Evolutionary conservation across 345 rosid genomes (phyloP).

Genomic region (Eucalyptus paniculata): DNA sequence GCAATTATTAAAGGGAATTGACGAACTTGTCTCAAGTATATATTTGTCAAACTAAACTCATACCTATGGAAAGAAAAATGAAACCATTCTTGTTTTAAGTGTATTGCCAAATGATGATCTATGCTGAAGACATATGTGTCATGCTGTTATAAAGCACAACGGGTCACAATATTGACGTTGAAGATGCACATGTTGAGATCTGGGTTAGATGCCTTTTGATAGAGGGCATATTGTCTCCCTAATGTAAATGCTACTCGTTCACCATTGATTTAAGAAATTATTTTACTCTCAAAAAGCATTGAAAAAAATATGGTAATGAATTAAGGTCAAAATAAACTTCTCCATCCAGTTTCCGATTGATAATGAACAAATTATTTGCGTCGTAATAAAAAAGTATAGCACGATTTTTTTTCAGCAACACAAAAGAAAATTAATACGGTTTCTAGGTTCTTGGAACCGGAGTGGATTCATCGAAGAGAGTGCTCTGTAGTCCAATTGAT

Average conservation of each 20-base stretch:
- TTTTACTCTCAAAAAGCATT: not conserved
- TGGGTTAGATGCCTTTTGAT: not conserved
- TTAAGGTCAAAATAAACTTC: not conserved
- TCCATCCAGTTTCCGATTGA: too few species aligned
- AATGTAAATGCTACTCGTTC: not conserved
- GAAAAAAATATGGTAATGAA: too few species aligned
- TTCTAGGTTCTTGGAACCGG: too few species aligned
- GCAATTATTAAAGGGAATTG: not conserved
- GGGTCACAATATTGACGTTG: not conserved
- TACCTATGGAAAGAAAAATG: not conserved
- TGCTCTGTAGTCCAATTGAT: too few species aligned
- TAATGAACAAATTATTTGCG: too few species aligned
- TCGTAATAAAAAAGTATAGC: too few species aligned
- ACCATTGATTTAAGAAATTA: not conserved
- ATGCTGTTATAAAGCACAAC: not conserved
- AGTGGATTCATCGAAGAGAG: too few species aligned
- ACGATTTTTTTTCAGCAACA: too few species aligned
- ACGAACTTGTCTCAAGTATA: not conserved
- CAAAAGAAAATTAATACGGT: too few species aligned
- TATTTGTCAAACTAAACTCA: not conserved
- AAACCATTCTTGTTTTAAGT: not conserved
- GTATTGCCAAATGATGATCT: not conserved
- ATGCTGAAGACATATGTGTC: not conserved
- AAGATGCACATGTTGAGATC: not conserved
- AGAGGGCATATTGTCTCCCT: not conserved